Conservation (phyloP, 306 rosid genomes). For the Crotalaria pallida region DNA sequence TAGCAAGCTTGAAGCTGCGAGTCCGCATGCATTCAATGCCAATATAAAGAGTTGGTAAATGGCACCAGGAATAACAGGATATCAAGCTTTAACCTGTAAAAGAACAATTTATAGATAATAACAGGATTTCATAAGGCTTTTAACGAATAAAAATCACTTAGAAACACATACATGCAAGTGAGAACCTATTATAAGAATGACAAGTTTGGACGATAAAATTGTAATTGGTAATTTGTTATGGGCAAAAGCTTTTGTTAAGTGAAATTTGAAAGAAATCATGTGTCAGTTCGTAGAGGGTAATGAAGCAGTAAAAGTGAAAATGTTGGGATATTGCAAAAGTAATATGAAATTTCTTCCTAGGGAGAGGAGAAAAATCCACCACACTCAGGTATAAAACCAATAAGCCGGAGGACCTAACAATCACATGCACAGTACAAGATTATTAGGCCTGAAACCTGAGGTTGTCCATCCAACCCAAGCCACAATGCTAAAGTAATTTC, state of each 20-base stretch:
- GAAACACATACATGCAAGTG: not conserved
- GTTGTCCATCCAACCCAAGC: not conserved
- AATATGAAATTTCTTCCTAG: not conserved
- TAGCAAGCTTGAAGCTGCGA: slow-evolving; percentile 94
- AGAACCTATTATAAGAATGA: not conserved
- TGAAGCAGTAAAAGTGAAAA: not conserved
- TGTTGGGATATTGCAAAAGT: not conserved
- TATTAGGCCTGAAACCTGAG: not conserved
- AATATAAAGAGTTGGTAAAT: slow-evolving; percentile 90
- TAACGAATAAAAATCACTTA: not conserved
- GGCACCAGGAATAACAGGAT: slow-evolving; percentile 93
- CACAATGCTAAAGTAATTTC: not conserved
- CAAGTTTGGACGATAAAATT: slow-evolving; percentile 1
- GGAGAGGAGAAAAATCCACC: not conserved
- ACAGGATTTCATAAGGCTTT: slow-evolving; percentile 25
- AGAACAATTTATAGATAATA: slow-evolving; percentile 44
- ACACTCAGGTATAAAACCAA: not conserved
- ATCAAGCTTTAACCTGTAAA: slow-evolving; percentile 59
- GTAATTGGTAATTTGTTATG: not conserved
- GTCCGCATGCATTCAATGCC: slow-evolving; percentile 99
- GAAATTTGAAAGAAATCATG: not conserved
- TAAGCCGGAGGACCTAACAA: not conserved
- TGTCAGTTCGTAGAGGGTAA: not conserved
- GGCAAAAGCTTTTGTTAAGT: not conserved
- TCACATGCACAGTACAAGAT: not conserved